These are phyloP conservation scores for Spergularia marina DNA, from an alignment of 148 eudicot species.

Conservation along the genomic window DNA sequence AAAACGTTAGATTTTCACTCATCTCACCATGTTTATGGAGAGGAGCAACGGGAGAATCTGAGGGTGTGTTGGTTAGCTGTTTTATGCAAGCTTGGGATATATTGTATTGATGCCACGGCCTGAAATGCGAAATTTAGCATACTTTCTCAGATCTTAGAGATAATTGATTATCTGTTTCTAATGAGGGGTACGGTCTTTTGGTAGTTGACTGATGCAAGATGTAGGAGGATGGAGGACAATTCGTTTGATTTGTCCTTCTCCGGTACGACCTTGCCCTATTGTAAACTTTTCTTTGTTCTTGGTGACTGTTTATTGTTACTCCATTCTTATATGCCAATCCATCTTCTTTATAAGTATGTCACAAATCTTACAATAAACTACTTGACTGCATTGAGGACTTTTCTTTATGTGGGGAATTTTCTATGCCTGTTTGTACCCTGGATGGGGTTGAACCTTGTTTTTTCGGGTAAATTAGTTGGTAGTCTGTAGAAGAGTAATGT, in stretches of 20 bases:
- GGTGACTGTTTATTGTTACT: neutral
- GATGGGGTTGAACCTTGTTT: no score
- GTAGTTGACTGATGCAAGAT: slow-evolving; percentile 11
- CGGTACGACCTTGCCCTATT: slow-evolving; percentile 34
- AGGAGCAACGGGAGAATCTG: neutral
- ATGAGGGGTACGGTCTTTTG: no score
- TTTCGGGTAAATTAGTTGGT: neutral
- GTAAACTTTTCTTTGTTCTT: neutral
- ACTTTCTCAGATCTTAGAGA: neutral
- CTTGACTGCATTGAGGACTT: neutral
- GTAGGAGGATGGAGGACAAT: slow-evolving; percentile 80
- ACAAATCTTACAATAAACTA: neutral
- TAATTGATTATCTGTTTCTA: neutral
- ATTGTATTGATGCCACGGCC: neutral
- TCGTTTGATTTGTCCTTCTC: slow-evolving; percentile 75
- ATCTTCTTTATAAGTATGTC: neutral
- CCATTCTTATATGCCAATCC: neutral
- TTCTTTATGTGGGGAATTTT: no score
- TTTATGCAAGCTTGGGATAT: neutral
- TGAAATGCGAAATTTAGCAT: neutral
- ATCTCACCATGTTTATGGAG: neutral
- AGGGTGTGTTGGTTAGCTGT: neutral
- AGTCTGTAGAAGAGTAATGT: neutral
- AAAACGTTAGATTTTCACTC: neutral
- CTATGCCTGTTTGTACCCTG: no score